Evolutionary conservation across 306 rosid species (phyloP).

Genomic region (Dicorynia guianensis): DNA sequence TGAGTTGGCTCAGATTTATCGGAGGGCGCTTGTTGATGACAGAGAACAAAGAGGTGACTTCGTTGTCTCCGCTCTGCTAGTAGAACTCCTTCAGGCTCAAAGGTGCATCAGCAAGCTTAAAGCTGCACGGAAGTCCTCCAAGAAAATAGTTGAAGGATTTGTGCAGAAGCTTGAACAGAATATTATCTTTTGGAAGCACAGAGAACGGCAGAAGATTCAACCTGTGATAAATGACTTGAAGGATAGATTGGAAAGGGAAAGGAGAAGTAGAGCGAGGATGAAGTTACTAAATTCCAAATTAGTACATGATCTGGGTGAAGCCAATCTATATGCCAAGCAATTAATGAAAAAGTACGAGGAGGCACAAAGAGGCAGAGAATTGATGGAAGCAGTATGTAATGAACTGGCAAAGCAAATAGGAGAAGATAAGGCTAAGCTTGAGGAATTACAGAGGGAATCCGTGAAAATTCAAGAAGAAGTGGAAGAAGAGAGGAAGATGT

Average conservation of each 20-base stretch:
- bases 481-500: constrained; percentile 76
- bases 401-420: constrained; percentile 54
- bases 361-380: constrained; percentile 55
- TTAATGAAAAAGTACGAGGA: constrained; percentile 52
- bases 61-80: constrained; percentile 40
- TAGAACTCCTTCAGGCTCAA: constrained; percentile 47
- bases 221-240: constrained; percentile 41
- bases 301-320: constrained; percentile 46
- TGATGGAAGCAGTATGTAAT: constrained; percentile 51
- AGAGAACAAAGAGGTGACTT: constrained; percentile 4
- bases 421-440: constrained; percentile 53
- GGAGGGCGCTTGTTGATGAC: constrained; percentile 38
- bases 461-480: constrained; percentile 48
- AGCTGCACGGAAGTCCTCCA: constrained; percentile 37
- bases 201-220: constrained; percentile 36
- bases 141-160: constrained; percentile 48
- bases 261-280: constrained; percentile 43
- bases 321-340: constrained; percentile 42
- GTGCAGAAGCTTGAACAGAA: constrained; percentile 53
- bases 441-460: constrained; percentile 49
- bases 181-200: constrained; percentile 35
- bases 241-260: constrained; percentile 52
- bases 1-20: constrained; percentile 19
- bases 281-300: constrained; percentile 51
- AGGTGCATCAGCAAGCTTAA: constrained; percentile 46